These are phyloP conservation scores for Tetramitus jugosus DNA, from an alignment of 208 protist species.

Conservation along the genomic window DNA sequence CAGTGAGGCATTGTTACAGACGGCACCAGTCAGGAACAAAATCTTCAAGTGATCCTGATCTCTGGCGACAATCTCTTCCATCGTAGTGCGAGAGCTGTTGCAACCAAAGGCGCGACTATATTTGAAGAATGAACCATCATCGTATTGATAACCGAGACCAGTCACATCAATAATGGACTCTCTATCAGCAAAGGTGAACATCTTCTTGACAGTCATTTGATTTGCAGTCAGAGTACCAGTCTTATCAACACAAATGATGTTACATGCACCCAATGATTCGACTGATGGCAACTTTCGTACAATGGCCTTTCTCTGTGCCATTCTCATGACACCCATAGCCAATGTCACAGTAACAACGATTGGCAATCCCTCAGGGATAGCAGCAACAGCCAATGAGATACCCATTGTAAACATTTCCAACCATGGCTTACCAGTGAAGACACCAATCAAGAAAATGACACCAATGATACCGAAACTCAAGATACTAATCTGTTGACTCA, in stretches of 20 bases:
- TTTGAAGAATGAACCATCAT: neutral
- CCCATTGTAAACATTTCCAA: slow-evolving; percentile 89
- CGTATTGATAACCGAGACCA: slow-evolving; percentile 2
- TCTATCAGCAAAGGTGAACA: neutral
- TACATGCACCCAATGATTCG: slow-evolving; percentile 80
- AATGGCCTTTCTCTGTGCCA: slow-evolving; percentile 89
- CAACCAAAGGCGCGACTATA: neutral
- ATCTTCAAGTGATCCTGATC: neutral
- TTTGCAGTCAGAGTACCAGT: slow-evolving; percentile 98
- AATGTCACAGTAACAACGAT: slow-evolving; percentile 90
- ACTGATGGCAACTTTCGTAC: slow-evolving; percentile 88
- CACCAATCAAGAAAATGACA: slow-evolving; percentile 74
- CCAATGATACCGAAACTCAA: slow-evolving; percentile 71
- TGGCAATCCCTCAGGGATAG: slow-evolving; percentile 95
- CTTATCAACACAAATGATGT: slow-evolving; percentile 97
- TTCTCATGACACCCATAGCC: slow-evolving; percentile 82
- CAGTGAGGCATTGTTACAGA: slow-evolving; percentile 38
- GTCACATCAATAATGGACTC: neutral
- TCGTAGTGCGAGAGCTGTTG: neutral
- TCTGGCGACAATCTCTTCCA: neutral
- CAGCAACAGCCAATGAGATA: slow-evolving; percentile 91
- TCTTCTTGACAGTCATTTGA: slow-evolving; percentile 84
- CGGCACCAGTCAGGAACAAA: slow-evolving; percentile 5
- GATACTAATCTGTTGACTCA: slow-evolving; percentile 78
- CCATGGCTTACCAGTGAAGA: slow-evolving; percentile 61